Evolutionary conservation across 768 basidiomycete genomes (phyloP).

Genomic region (Naganishia antarctica): DNA sequence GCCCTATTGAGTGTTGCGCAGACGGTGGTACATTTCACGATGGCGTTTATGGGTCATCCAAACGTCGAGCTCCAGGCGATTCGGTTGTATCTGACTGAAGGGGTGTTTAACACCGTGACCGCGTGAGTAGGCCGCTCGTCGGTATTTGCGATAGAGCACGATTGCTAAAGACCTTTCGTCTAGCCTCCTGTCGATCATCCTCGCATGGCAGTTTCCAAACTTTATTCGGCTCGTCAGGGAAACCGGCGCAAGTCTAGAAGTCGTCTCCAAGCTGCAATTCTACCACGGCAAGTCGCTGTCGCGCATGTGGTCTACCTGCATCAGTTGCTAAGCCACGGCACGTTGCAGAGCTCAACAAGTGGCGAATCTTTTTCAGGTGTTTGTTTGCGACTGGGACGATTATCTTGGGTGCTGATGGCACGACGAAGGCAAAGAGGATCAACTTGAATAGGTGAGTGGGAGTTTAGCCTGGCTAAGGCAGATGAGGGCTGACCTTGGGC

Average conservation of each 20-base stretch:
- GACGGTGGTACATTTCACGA: conserved; percentile 17
- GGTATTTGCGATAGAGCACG: no score
- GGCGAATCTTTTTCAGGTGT: conserved; percentile 11
- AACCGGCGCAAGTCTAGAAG: conserved; percentile 17
- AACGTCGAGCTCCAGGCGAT: not conserved
- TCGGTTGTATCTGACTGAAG: conserved; percentile 19
- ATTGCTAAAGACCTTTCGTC: no score
- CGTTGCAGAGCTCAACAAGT: conserved; percentile 24
- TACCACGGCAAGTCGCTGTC: conserved; percentile 7
- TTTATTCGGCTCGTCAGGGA: conserved; percentile 21
- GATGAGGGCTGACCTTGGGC: not conserved
- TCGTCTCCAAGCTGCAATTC: conserved; percentile 24
- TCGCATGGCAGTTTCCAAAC: conserved; percentile 14
- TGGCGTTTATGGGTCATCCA: not conserved
- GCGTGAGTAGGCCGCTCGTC: conserved; percentile 21
- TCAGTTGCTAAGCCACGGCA: not conserved
- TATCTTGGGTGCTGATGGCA: not conserved
- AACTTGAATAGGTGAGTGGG: conserved; percentile 14
- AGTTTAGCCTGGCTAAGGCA: not conserved
- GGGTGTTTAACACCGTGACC: conserved; percentile 4
- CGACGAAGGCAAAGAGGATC: not conserved
- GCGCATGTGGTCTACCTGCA: not conserved
- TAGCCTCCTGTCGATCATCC: conserved; percentile 19
- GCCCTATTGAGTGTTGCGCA: not conserved
- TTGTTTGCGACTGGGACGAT: conserved; percentile 2